Conservation (phyloP, 768 basidiomycete species). For the Lepiota brunneoincarnata region DNA sequence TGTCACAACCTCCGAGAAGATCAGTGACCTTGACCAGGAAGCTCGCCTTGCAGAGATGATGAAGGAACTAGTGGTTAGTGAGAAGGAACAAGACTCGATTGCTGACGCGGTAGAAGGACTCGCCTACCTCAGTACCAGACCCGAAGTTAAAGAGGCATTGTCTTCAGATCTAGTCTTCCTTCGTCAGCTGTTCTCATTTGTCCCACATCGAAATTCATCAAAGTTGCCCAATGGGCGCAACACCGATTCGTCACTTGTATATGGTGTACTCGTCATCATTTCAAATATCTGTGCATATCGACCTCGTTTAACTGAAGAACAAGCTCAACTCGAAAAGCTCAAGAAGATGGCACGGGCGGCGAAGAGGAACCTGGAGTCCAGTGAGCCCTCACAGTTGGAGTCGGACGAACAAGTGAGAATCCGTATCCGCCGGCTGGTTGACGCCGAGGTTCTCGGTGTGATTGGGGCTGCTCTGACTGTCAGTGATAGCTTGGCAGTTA, state of each 20-base stretch:
- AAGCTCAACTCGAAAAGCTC: slow-evolving; percentile 78
- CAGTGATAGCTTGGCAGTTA: slow-evolving; percentile 64
- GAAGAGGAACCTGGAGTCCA: slow-evolving; percentile 26
- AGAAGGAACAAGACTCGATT: slow-evolving; percentile 37
- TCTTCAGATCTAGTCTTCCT: slow-evolving; percentile 55
- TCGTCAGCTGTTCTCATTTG: slow-evolving; percentile 50
- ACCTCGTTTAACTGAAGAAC: slow-evolving; percentile 73
- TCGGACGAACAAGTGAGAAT: slow-evolving; percentile 62
- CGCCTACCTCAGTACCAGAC: slow-evolving; percentile 73
- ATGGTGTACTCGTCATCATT: slow-evolving; percentile 75
- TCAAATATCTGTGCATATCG: slow-evolving; percentile 72
- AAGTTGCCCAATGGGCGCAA: slow-evolving; percentile 19
- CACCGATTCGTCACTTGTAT: slow-evolving; percentile 56
- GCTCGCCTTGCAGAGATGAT: slow-evolving; percentile 48
- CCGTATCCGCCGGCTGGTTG: slow-evolving; percentile 56
- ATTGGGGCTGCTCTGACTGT: slow-evolving; percentile 54
- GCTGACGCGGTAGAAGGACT: slow-evolving; percentile 79
- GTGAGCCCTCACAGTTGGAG: slow-evolving; percentile 45
- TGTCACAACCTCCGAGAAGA: slow-evolving; percentile 15
- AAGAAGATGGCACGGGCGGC: slow-evolving; percentile 64
- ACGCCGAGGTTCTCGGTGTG: slow-evolving; percentile 62
- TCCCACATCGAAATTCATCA: slow-evolving; percentile 46
- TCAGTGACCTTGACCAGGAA: slow-evolving; percentile 30
- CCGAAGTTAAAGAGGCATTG: slow-evolving; percentile 60
- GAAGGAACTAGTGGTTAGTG: slow-evolving; percentile 50